Conservation (phyloP, 352 stramenopile genomes). For the Blastocystis sp. region DNA sequence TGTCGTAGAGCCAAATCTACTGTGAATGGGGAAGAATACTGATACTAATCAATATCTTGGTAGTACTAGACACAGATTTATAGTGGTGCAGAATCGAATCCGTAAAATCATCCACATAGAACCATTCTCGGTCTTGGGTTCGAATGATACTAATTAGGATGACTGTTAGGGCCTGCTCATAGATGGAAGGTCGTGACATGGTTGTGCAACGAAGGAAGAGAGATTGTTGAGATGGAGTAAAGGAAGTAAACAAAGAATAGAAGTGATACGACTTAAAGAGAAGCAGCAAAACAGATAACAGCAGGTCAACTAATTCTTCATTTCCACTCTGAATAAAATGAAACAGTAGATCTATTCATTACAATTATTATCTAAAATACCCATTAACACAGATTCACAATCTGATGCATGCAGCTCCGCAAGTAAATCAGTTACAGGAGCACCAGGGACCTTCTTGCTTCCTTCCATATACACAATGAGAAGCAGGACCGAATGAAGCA, state of each 20-base stretch:
- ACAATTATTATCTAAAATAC: background rate
- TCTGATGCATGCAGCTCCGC: slow-evolving; percentile 29
- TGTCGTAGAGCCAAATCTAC: slow-evolving; percentile 17
- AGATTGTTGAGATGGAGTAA: background rate
- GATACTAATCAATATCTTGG: slow-evolving; percentile 28
- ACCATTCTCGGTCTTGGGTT: slow-evolving; percentile 4
- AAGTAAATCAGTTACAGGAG: background rate
- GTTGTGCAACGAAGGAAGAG: background rate
- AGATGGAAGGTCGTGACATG: background rate
- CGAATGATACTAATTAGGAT: slow-evolving; percentile 21
- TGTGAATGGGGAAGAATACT: background rate
- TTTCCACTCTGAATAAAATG: background rate
- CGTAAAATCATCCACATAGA: background rate
- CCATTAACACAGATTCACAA: slow-evolving; percentile 9
- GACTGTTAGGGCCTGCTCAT: slow-evolving; percentile 19
- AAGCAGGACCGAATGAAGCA: slow-evolving; percentile 5
- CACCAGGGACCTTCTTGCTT: background rate
- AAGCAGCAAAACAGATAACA: slow-evolving; percentile 18
- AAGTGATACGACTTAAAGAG: slow-evolving; percentile 19
- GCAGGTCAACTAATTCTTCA: background rate
- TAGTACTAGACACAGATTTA: background rate
- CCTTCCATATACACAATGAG: slow-evolving; percentile 44
- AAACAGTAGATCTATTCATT: slow-evolving; percentile 10
- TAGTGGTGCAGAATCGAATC: slow-evolving; percentile 9
- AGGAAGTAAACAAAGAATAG: background rate